Evolutionary conservation across 257 asterid genomes (phyloP).

Genomic region (Nicotiana tomentosiformis): DNA sequence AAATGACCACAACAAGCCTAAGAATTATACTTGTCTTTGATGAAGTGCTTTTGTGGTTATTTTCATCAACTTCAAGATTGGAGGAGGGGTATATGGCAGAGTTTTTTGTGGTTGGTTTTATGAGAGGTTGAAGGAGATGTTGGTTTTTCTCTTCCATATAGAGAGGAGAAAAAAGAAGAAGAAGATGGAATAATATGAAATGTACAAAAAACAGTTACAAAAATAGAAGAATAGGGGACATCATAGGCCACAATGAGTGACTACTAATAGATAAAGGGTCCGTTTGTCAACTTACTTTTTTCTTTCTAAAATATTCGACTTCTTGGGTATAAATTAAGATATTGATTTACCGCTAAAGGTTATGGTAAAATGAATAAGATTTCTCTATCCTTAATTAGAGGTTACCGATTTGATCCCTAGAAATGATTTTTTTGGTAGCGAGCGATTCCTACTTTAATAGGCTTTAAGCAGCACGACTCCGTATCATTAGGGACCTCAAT

Average conservation of each 20-base stretch:
- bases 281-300: background rate
- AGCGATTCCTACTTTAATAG: too few relatives aligned
- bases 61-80: background rate
- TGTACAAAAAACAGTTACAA: background rate
- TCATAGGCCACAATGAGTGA: background rate
- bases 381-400: too few relatives aligned
- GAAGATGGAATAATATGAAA: background rate
- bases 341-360: too few relatives aligned
- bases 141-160: slow-evolving; percentile 28
- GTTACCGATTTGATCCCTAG: too few relatives aligned
- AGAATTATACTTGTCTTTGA: slow-evolving; percentile 25
- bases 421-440: too few relatives aligned
- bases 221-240: background rate
- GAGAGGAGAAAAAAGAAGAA: background rate
- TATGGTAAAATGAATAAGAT: too few relatives aligned
- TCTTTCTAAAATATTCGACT: background rate
- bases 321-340: background rate
- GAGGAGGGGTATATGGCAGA: background rate
- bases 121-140: slow-evolving; percentile 46
- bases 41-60: slow-evolving; percentile 4
- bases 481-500: too few relatives aligned
- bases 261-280: background rate
- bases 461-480: too few relatives aligned
- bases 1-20: slow-evolving; percentile 35
- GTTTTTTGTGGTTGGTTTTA: slow-evolving; percentile 21